Conservation (phyloP, 1,284 basidiomycete genomes). For the Fomes fomentarius region DNA sequence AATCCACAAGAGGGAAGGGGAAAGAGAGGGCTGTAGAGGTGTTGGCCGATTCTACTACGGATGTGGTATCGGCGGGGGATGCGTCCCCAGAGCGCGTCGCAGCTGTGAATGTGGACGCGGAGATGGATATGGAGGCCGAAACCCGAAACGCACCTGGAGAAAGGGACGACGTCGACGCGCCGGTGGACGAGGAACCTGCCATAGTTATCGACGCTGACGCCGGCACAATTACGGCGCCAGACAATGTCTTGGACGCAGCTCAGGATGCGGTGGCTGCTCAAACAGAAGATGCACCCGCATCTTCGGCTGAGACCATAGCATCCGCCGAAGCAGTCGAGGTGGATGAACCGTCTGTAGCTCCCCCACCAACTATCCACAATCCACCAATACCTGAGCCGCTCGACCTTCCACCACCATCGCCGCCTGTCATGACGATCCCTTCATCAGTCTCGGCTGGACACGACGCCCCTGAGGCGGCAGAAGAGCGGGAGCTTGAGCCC, state of each 20-base stretch:
- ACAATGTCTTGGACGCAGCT: background rate
- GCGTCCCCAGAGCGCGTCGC: background rate
- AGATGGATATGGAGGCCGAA: background rate
- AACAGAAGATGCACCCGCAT: background rate
- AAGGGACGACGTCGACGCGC: background rate
- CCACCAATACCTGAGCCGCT: no score
- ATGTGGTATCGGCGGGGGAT: background rate
- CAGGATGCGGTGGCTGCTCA: background rate
- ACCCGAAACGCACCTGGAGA: background rate
- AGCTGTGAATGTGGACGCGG: background rate
- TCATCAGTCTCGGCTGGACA: no score
- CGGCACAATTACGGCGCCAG: background rate
- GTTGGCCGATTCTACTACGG: background rate
- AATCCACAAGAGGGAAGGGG: background rate
- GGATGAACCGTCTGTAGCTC: background rate
- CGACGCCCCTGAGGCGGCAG: no score
- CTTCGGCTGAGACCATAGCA: background rate
- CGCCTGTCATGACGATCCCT: no score
- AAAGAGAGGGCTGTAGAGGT: background rate
- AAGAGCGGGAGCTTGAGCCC: no score
- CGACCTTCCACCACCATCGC: no score
- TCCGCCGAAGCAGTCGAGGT: background rate
- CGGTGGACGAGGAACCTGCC: background rate
- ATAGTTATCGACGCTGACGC: background rate
- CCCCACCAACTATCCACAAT: no score